Conservation (phyloP, 306 rosid species). For the Sindora glabra region DNA sequence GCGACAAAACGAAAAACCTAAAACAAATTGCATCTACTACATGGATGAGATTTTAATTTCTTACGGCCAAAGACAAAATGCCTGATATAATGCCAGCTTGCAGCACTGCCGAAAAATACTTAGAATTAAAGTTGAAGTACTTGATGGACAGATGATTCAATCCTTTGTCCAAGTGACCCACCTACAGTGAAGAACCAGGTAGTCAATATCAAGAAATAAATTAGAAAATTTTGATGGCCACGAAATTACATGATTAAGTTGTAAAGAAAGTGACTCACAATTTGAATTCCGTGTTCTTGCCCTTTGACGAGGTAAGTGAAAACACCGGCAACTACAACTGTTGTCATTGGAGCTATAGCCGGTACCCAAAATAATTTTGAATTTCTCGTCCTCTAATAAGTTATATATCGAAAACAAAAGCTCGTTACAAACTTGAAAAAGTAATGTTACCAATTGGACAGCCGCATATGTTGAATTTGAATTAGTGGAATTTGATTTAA, state of each 20-base stretch:
- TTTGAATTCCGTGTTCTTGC: constrained; percentile 53
- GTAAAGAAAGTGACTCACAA: too few relatives aligned
- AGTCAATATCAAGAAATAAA: too few relatives aligned
- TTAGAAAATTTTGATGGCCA: too few relatives aligned
- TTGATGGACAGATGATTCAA: constrained; percentile 58
- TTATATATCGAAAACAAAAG: neutral
- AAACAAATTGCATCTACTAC: neutral
- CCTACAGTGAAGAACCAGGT: constrained; percentile 33
- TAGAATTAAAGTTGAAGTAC: constrained; percentile 34
- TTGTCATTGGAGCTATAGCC: constrained; percentile 67
- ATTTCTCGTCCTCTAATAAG: constrained; percentile 42
- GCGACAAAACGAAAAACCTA: neutral
- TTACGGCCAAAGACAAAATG: constrained; percentile 72
- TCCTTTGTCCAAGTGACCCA: constrained; percentile 74
- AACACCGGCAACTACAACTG: constrained; percentile 43
- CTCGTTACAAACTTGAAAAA: too few relatives aligned
- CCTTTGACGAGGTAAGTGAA: constrained; percentile 56
- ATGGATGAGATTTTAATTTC: neutral
- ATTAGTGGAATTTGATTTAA: too few relatives aligned
- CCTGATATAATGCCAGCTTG: constrained; percentile 57
- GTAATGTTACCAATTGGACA: too few relatives aligned
- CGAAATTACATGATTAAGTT: too few relatives aligned
- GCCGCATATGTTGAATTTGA: too few relatives aligned
- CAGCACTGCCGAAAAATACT: constrained; percentile 34
- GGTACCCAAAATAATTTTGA: constrained; percentile 81